Evolutionary conservation across 345 rosid genomes (phyloP).

Genomic region (Luvunga scandens): DNA sequence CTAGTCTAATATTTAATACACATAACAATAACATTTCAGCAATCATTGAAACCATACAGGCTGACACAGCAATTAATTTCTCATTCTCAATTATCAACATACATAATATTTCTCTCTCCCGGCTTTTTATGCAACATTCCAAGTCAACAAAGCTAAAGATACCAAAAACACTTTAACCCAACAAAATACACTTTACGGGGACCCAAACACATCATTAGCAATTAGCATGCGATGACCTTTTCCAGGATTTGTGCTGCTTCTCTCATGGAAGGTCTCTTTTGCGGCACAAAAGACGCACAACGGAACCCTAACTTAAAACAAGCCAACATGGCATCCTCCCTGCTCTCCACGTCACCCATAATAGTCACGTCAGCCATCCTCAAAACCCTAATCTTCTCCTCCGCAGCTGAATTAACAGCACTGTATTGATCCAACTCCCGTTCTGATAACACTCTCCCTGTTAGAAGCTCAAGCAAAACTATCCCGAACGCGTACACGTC

Average conservation of each 20-base stretch:
- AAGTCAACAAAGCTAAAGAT: slow-evolving; percentile 28
- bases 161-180: slow-evolving; percentile 17
- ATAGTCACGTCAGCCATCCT: slow-evolving; percentile 59
- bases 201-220: slow-evolving; percentile 19
- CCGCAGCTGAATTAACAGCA: slow-evolving; percentile 31
- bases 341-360: slow-evolving; percentile 47
- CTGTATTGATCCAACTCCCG: slow-evolving; percentile 52
- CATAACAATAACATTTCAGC: not conserved
- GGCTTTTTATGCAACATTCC: slow-evolving; percentile 5
- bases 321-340: slow-evolving; percentile 52
- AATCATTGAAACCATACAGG: not conserved
- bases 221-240: slow-evolving; percentile 30
- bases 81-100: not conserved
- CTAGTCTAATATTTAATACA: not conserved
- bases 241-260: slow-evolving; percentile 70
- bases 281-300: slow-evolving; percentile 65
- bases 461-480: slow-evolving; percentile 70
- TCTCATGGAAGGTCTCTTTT: slow-evolving; percentile 84
- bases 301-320: slow-evolving; percentile 70
- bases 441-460: slow-evolving; percentile 54
- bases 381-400: slow-evolving; percentile 48
- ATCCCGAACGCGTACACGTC: slow-evolving; percentile 83
- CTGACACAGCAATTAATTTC: not conserved
- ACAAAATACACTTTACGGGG: slow-evolving; percentile 24
- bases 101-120: too few relatives aligned